Evolutionary conservation across 345 rosid genomes (phyloP).

Genomic region (Microthlaspi erraticum): DNA sequence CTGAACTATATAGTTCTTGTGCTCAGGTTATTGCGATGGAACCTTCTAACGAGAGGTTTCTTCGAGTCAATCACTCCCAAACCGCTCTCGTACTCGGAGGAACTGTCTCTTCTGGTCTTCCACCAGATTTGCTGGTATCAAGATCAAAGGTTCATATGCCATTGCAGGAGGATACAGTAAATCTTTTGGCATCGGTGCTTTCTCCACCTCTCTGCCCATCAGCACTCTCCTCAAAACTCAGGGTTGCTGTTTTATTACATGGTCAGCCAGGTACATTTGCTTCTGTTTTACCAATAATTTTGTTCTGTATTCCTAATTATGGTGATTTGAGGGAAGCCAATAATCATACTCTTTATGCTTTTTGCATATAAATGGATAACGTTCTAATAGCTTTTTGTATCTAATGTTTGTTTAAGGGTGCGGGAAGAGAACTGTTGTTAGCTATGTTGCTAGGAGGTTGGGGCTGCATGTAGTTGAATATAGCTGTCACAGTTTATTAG

Average conservation of each 20-base stretch:
- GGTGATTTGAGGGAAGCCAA: neutral
- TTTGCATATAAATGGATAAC: constrained; percentile 8
- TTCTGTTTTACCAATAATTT: constrained; percentile 32
- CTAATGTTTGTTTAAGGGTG: constrained; percentile 59
- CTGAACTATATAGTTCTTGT: constrained; percentile 40
- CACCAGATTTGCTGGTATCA: constrained; percentile 69
- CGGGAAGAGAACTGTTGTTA: constrained; percentile 90
- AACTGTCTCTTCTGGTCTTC: constrained; percentile 73
- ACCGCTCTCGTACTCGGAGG: constrained; percentile 98
- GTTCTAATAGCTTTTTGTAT: constrained; percentile 15
- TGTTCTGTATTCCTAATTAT: neutral
- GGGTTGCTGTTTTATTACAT: constrained; percentile 83
- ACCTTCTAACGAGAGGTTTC: constrained; percentile 79
- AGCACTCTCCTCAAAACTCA: constrained; percentile 76
- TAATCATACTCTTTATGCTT: neutral
- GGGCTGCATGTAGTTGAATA: constrained; percentile 93
- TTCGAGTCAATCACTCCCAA: constrained; percentile 70
- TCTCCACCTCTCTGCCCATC: constrained; percentile 85
- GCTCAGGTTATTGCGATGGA: constrained; percentile 88
- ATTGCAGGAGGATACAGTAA: constrained; percentile 67
- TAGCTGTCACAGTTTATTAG: constrained; percentile 80
- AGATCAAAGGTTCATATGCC: constrained; percentile 58
- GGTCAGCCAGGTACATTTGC: constrained; percentile 67
- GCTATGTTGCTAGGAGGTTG: constrained; percentile 70
- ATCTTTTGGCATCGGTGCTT: constrained; percentile 76